Conservation (phyloP, 2,329 filamentous ascomycete species). For the Ascosphaera apis region DNA sequence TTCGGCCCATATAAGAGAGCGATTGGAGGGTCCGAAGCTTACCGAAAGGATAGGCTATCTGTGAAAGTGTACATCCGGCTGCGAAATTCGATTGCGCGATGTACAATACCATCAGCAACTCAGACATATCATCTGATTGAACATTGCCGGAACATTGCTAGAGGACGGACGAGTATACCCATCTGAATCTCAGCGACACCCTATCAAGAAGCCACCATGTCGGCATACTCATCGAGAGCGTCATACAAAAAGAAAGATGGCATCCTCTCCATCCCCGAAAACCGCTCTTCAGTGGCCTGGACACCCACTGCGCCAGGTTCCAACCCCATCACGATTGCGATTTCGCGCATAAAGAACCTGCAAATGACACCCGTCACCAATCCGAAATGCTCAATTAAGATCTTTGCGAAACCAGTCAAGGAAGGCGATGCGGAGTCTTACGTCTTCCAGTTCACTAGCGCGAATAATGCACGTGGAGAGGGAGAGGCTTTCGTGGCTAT, state of each 20-base stretch:
- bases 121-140: too few species aligned
- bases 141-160: too few species aligned
- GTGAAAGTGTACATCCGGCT: too few species aligned
- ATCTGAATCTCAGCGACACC: too few species aligned
- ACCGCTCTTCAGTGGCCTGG: slow-evolving; percentile 60
- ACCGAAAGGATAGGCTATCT: too few species aligned
- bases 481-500: slow-evolving; percentile 67
- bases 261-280: slow-evolving; percentile 48
- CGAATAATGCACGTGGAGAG: slow-evolving; percentile 51
- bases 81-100: too few species aligned
- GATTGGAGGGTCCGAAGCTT: too few species aligned
- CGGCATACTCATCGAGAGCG: slow-evolving; percentile 15
- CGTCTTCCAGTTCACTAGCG: slow-evolving; percentile 73
- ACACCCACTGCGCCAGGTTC: slow-evolving; percentile 39
- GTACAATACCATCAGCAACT: too few species aligned
- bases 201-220: neutral
- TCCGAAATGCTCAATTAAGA: slow-evolving; percentile 80
- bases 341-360: slow-evolving; percentile 68
- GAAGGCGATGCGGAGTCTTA: slow-evolving; percentile 36
- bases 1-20: too few species aligned
- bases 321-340: slow-evolving; percentile 41
- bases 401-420: slow-evolving; percentile 45
- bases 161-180: too few species aligned
- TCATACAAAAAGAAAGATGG: slow-evolving; percentile 96
- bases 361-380: slow-evolving; percentile 82